Conservation (phyloP, 495 filamentous ascomycete species). For the Hyaloscypha finlandica region DNA sequence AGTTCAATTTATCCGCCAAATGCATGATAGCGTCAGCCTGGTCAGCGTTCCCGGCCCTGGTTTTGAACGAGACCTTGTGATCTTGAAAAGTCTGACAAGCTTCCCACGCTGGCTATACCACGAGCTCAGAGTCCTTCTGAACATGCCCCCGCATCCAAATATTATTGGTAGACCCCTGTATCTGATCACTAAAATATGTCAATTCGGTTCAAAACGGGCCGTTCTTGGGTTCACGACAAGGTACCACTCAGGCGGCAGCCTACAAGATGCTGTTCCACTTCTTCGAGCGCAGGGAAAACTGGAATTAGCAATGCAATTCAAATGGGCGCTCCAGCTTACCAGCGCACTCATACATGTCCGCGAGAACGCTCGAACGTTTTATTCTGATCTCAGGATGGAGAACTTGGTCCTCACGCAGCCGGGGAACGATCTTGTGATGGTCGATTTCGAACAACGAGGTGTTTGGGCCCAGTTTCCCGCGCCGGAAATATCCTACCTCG, state of each 20-base stretch:
- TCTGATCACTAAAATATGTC: too few relatives aligned
- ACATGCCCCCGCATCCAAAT: constrained; percentile 15
- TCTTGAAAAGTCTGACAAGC: background rate
- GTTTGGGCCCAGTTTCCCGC: constrained; percentile 53
- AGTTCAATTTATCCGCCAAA: background rate
- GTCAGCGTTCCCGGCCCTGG: too few relatives aligned
- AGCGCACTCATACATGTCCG: constrained; percentile 38
- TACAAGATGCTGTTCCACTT: too few relatives aligned
- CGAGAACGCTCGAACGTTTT: constrained; percentile 29
- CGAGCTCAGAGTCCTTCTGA: constrained; percentile 31
- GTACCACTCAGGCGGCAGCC: too few relatives aligned
- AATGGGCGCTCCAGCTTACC: constrained; percentile 38
- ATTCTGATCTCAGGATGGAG: constrained; percentile 42
- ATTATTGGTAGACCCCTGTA: background rate
- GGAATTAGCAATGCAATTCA: too few relatives aligned
- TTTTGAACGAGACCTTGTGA: too few relatives aligned
- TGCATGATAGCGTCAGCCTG: too few relatives aligned
- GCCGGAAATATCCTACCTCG: constrained; percentile 51
- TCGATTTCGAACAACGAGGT: constrained; percentile 55
- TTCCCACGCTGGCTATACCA: constrained; percentile 32
- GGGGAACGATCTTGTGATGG: too few relatives aligned
- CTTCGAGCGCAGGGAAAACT: too few relatives aligned
- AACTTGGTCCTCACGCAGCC: constrained; percentile 35
- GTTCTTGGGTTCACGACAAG: too few relatives aligned
- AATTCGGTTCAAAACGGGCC: too few relatives aligned